phyloP scores from a whole-genome alignment of 2,329 filamentous ascomycete genomes.

The Clonostachys byssicola region DNA sequence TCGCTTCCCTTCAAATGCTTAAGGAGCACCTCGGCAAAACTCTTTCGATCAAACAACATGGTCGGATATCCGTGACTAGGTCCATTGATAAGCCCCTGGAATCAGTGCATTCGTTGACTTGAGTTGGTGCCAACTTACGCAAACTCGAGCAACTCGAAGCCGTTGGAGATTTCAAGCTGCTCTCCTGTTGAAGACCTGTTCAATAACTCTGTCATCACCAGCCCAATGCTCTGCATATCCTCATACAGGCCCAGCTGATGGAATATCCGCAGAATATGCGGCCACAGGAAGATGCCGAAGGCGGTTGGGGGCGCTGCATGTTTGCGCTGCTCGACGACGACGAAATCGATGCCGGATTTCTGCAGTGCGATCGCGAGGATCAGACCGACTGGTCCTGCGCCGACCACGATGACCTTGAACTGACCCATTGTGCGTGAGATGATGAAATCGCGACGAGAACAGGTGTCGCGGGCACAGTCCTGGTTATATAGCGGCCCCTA shows the following conservation, averaged over 20 bases:
- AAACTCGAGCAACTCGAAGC: background rate
- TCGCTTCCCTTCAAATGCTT: background rate
- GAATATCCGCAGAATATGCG: conserved; percentile 16
- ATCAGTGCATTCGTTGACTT: background rate
- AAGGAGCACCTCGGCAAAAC: background rate
- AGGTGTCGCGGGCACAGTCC: too few species aligned
- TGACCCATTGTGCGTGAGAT: background rate
- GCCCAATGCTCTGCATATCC: background rate
- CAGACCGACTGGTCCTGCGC: conserved; percentile 16
- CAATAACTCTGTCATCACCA: background rate
- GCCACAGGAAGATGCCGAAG: conserved; percentile 16
- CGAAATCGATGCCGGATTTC: conserved; percentile 21
- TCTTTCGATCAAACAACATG: background rate
- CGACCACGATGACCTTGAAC: conserved; percentile 17
- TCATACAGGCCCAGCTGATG: conserved; percentile 20
- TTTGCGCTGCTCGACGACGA: conserved; percentile 20
- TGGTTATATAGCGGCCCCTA: too few species aligned
- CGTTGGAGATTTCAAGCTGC: background rate
- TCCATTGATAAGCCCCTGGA: background rate
- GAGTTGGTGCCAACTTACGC: background rate
- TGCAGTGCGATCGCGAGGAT: conserved; percentile 13
- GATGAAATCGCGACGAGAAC: too few species aligned
- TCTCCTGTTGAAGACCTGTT: background rate
- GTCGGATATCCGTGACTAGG: background rate
- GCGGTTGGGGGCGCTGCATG: conserved; percentile 16